Percentiles rank a stretch among this genome's conserved stretches.
Evolutionary conservation across 257 asterid genomes (phyloP).

Genomic region (Avicennia marina): DNA sequence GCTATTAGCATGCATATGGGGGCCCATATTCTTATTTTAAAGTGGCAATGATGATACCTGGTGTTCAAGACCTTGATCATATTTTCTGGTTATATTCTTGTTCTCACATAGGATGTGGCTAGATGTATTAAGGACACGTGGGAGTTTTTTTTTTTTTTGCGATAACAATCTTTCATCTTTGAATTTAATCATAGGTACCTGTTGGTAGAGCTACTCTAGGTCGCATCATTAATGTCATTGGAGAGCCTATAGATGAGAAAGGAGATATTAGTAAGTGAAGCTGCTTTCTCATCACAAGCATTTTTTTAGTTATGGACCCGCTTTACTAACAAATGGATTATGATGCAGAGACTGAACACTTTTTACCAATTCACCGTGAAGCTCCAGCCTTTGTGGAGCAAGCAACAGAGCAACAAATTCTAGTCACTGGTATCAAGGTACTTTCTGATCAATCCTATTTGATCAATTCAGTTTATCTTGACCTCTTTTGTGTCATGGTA

Average conservation of each 20-base stretch:
- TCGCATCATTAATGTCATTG: conserved; percentile 89
- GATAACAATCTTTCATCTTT: background rate
- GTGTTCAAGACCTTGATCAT: no score
- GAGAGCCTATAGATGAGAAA: conserved; percentile 81
- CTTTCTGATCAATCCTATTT: background rate
- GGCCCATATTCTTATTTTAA: no score
- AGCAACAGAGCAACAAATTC: conserved; percentile 81
- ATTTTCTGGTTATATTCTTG: no score
- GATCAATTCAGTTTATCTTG: background rate
- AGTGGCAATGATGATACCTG: no score
- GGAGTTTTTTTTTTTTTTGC: background rate
- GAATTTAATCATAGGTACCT: conserved; percentile 50
- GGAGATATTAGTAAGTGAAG: conserved; percentile 71
- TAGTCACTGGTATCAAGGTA: conserved; percentile 88
- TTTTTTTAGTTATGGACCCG: background rate
- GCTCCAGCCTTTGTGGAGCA: conserved; percentile 92
- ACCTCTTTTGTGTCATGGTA: background rate
- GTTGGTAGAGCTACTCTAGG: conserved; percentile 97
- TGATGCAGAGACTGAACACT: conserved; percentile 75
- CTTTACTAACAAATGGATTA: conserved; percentile 4
- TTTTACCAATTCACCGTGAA: conserved; percentile 84
- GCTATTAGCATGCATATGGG: no score
- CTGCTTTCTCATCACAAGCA: background rate
- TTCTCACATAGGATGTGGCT: no score
- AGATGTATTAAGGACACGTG: no score